Conservation (phyloP, 1,284 basidiomycete species). For the Blastosporella zonata region DNA sequence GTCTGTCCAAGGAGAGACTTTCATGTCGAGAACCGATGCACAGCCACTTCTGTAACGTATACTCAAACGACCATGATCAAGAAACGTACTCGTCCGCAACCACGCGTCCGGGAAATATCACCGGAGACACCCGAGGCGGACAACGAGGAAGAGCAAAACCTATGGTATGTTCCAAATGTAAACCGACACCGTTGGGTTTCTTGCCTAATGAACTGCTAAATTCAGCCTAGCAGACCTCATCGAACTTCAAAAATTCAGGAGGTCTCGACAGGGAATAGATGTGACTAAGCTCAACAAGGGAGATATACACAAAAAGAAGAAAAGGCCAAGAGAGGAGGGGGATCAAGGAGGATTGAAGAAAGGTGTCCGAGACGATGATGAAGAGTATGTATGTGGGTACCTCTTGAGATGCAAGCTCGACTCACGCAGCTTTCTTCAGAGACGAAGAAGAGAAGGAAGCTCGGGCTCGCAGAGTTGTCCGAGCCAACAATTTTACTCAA, state of each 20-base stretch:
- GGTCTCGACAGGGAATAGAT: constrained; percentile 82
- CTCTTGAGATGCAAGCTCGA: background rate
- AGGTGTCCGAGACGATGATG: constrained; percentile 52
- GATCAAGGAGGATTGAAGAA: constrained; percentile 57
- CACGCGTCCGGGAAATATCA: constrained; percentile 45
- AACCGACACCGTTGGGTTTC: constrained; percentile 2
- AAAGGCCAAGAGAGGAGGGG: constrained; percentile 44
- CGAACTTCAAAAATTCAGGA: constrained; percentile 77
- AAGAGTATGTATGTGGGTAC: constrained; percentile 36
- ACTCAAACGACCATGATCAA: constrained; percentile 47
- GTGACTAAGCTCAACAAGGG: constrained; percentile 82
- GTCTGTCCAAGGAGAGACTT: too few relatives aligned
- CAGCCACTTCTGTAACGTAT: constrained; percentile 17
- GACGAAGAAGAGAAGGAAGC: constrained; percentile 65
- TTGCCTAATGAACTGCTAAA: constrained; percentile 11
- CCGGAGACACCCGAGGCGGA: constrained; percentile 33
- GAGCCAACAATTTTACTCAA: constrained; percentile 92
- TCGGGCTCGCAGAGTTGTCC: constrained; percentile 71
- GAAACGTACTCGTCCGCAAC: constrained; percentile 60
- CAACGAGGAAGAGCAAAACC: constrained; percentile 41
- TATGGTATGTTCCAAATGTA: constrained; percentile 43
- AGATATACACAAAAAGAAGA: constrained; percentile 71
- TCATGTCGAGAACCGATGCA: constrained; percentile 2
- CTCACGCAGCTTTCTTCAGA: constrained; percentile 29
- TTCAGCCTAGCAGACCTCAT: constrained; percentile 78